Evolutionary conservation across 78 protist genomes (phyloP), one percentile per base, ranked within the genome.

Genomic region (Diacronema lutheri): DNA sequence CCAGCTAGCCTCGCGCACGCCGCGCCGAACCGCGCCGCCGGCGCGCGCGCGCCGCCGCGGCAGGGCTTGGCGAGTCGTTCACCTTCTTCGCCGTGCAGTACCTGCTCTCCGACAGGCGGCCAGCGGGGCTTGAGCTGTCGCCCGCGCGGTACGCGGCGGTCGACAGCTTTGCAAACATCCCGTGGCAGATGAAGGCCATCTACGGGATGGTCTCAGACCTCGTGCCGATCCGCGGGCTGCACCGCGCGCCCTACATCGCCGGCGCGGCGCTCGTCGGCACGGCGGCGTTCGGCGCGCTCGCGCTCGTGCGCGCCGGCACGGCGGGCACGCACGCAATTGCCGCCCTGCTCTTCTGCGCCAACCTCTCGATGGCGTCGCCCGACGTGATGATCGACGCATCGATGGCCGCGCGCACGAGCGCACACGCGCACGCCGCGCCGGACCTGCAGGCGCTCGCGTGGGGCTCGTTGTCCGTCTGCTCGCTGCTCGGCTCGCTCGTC

Each of bases 321-420:
- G 0, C 37, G 25, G 0, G 46, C 50, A 10, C 25, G 25, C 46
- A 14, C n/a, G 9, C 10, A n/a, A 50, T 50, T 31, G 41, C n/a
- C 13, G 16, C 20, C 21, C 44, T 68, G 35, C 46, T 68, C n/a
- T 3, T 68, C n/a, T 16, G 0, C 29, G 4, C 21, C 44, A 37
- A 33, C 46, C 13, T 68, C 50, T 31, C 35, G 46, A 1, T 68
- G 20, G 76, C 76, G 50, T 1, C 20, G 21, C 33, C 76, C 4
- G 76, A 68, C 76, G 76, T 68, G 20, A 68, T 68, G 76, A 37
- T 68, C 26, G 76, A 68, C 76, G 76, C 76, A 14, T 31, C 76
- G 9, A 44, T 68, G n/a, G 76, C 76, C 33, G 76, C 7, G 46
- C 46, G 29, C 31, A 9, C 50, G 13, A 37, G 1, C 46, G 33